Conservation (phyloP, 108 stramenopile species). For the Cyclostephanos tholiformis region DNA sequence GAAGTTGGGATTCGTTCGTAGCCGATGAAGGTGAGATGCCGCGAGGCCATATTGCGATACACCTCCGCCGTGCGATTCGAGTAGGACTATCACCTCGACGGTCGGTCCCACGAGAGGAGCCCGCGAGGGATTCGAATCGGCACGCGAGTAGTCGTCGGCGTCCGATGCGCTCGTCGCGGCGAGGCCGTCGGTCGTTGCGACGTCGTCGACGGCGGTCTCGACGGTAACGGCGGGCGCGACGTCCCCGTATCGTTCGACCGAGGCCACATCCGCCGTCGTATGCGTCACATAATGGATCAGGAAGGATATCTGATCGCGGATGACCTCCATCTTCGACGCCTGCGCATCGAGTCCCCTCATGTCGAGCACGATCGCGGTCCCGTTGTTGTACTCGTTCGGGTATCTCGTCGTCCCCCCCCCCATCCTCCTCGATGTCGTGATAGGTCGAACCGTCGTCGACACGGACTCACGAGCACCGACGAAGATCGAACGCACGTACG, state of each 20-base stretch:
- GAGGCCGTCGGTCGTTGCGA: not conserved
- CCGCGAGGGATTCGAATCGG: too few relatives aligned
- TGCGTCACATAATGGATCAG: slow-evolving; percentile 41
- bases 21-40: slow-evolving; percentile 66
- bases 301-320: slow-evolving; percentile 79
- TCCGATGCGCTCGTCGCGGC: too few relatives aligned
- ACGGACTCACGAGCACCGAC: not conserved
- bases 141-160: too few relatives aligned
- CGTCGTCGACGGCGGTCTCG: not conserved
- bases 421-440: not conserved
- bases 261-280: slow-evolving; percentile 6
- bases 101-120: slow-evolving; percentile 3
- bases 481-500: not conserved
- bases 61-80: slow-evolving; percentile 81
- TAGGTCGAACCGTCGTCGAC: not conserved
- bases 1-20: slow-evolving; percentile 65
- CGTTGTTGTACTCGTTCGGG: slow-evolving; percentile 44
- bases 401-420: too few relatives aligned
- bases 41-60: slow-evolving; percentile 77
- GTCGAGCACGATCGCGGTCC: slow-evolving; percentile 68
- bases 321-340: slow-evolving; percentile 55
- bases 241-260: too few relatives aligned
- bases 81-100: slow-evolving; percentile 69
- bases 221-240: too few relatives aligned
- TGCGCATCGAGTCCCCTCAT: slow-evolving; percentile 62